Conservation (phyloP, 345 rosid genomes). For the Draba incana region DNA sequence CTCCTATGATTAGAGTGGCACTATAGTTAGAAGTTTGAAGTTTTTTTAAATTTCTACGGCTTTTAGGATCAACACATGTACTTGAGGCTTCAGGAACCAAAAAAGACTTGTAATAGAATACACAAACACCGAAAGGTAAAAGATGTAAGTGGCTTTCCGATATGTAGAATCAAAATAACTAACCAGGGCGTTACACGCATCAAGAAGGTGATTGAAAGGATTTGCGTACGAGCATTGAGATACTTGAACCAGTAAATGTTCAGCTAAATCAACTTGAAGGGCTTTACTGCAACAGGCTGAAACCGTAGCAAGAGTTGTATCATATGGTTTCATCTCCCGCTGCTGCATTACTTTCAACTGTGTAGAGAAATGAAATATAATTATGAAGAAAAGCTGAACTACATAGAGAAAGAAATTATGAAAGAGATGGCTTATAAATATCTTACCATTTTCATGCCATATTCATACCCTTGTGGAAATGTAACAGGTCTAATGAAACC, state of each 20-base stretch:
- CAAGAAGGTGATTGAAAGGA: constrained; percentile 69
- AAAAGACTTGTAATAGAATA: neutral
- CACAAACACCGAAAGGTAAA: neutral
- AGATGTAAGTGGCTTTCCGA: neutral
- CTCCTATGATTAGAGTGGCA: constrained; percentile 5
- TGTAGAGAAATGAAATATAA: constrained; percentile 25
- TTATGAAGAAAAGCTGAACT: neutral
- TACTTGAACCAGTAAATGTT: constrained; percentile 64
- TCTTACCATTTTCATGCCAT: constrained; percentile 68
- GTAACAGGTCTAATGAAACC: constrained; percentile 69
- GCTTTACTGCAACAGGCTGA: constrained; percentile 66
- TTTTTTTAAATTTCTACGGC: neutral
- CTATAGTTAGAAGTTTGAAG: neutral
- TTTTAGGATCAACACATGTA: constrained; percentile 12
- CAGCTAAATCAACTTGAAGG: constrained; percentile 78
- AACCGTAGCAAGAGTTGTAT: constrained; percentile 66
- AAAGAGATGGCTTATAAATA: constrained; percentile 15
- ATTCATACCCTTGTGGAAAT: constrained; percentile 46
- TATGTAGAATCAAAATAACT: constrained; percentile 37
- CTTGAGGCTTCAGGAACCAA: neutral
- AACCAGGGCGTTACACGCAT: constrained; percentile 69
- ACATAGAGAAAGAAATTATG: neutral
- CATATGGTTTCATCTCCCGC: constrained; percentile 63
- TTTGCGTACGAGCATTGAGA: constrained; percentile 47
- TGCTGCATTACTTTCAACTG: constrained; percentile 76